Conservation (phyloP, 192 early-diverging fungal genomes). For the Gaertneriomyces semiglobifer region DNA sequence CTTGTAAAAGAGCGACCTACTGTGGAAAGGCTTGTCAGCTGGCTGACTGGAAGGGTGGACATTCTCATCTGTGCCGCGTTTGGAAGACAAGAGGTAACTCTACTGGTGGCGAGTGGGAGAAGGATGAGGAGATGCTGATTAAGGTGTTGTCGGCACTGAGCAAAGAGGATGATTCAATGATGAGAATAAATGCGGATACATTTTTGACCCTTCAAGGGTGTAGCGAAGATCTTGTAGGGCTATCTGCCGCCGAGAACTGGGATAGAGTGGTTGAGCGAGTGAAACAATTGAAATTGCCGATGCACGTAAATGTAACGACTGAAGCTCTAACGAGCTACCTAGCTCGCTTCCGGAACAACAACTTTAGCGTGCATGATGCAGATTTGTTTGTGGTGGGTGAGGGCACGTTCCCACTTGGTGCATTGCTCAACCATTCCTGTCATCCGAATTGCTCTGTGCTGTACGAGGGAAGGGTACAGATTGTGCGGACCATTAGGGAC, state of each 20-base stretch:
- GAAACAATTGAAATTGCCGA: not conserved
- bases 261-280: not conserved
- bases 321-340: conserved; percentile 49
- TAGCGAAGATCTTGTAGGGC: not conserved
- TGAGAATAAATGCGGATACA: not conserved
- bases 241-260: not conserved
- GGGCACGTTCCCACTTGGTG: conserved; percentile 58
- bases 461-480: conserved; percentile 43
- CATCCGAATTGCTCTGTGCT: conserved; percentile 57
- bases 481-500: conserved; percentile 51
- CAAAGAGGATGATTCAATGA: not conserved
- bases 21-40: conserved; percentile 19
- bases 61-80: conserved; percentile 5
- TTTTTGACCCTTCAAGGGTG: conserved; percentile 10
- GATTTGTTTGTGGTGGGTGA: conserved; percentile 61
- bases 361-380: conserved; percentile 56
- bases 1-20: conserved; percentile 25
- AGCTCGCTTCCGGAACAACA: conserved; percentile 62
- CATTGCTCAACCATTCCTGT: conserved; percentile 68
- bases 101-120: not conserved
- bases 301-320: not conserved
- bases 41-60: conserved; percentile 24
- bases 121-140: conserved; percentile 31
- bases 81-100: not conserved
- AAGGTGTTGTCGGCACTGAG: conserved; percentile 14